Conservation (phyloP, 2,329 filamentous ascomycete genomes). For the Hymenoscyphus fraxineus region DNA sequence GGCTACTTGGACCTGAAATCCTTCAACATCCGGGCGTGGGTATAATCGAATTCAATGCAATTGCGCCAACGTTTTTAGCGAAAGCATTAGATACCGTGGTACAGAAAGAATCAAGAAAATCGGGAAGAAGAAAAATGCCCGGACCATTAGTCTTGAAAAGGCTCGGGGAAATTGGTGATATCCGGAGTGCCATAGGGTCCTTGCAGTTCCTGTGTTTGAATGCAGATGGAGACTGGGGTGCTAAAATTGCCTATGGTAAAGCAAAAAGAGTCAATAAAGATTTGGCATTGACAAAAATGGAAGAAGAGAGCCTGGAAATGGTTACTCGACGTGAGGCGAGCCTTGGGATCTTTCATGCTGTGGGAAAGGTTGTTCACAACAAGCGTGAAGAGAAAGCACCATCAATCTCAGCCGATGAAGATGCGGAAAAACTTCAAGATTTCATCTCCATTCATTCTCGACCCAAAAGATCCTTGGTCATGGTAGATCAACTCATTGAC, state of each 20-base stretch:
- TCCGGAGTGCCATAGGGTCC: conserved; percentile 86
- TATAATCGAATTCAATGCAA: conserved; percentile 86
- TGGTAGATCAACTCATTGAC: conserved; percentile 75
- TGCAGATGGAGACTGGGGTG: conserved; percentile 69
- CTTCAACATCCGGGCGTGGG: conserved; percentile 74
- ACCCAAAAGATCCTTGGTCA: conserved; percentile 61
- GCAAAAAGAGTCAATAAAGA: conserved; percentile 58
- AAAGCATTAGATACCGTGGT: conserved; percentile 82
- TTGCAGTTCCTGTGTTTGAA: conserved; percentile 89
- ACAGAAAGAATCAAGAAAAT: conserved; percentile 78
- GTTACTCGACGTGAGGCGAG: conserved; percentile 85
- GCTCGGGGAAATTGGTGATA: conserved; percentile 83
- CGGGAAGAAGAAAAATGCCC: conserved; percentile 69
- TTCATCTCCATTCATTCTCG: conserved; percentile 55
- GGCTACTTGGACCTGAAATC: conserved; percentile 82
- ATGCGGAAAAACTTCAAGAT: conserved; percentile 54
- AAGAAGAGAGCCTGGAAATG: conserved; percentile 73
- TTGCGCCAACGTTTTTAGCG: conserved; percentile 79
- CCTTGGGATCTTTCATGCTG: conserved; percentile 91
- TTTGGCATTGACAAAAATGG: conserved; percentile 66
- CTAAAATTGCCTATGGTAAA: conserved; percentile 65
- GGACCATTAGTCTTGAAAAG: conserved; percentile 74
- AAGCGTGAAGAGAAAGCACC: conserved; percentile 64
- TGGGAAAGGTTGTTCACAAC: conserved; percentile 95
- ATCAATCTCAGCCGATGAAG: conserved; percentile 38